Base-by-base conservation (phyloP, 257 asterid genomes). In the Penstemon barbatus region DNA sequence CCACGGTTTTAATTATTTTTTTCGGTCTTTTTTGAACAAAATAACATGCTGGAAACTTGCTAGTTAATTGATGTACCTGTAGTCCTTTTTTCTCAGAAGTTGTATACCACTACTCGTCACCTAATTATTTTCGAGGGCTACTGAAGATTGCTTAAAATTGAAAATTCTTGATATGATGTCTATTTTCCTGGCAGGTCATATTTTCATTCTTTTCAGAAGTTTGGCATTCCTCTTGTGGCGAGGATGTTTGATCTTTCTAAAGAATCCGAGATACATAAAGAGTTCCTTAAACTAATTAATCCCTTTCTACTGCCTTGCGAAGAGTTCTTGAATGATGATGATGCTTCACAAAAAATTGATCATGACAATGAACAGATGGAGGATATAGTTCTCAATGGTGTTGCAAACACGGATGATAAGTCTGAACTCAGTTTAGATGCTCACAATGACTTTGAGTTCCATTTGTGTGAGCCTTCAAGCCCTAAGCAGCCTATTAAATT, bases 221-320 rank as follows among this genome's bases (percentile, higher is more conserved):
- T 89, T 66, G 94, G 87, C 70, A 59, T 82, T 76, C 96, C 96
- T 66, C 85, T 86, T 25, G 73, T 86, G 51, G 71, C 89, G 39
- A 83, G 84, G 80, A 74, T 89, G 40, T 71, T 86, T 71, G 78
- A 74, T 74, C 68, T 78, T 72, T 82, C 85, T 8, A 77, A 72
- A 66, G 96, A 87, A 42, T 82, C 80, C 10, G 84, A 79, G 73
- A 71, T 86, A 69, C 77, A 70, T 18, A 75, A 74, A 73, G 83
- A 71, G 75, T 89, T 81, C 75, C 78, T 81, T 33, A 79, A 74
- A 77, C 75, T 86, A 72, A 71, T 89, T 61, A 73, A 48, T 41
- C 90, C 96, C 19, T 83, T 81, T 65, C 50, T 74, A 58, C 72
- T 70, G 69, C 76, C 88, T 54, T 36, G 0, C 54, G 84, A 75